Evolutionary conservation across 371 early-diverging fungal genomes (phyloP).

Genomic region (Rhizopus delemar): DNA sequence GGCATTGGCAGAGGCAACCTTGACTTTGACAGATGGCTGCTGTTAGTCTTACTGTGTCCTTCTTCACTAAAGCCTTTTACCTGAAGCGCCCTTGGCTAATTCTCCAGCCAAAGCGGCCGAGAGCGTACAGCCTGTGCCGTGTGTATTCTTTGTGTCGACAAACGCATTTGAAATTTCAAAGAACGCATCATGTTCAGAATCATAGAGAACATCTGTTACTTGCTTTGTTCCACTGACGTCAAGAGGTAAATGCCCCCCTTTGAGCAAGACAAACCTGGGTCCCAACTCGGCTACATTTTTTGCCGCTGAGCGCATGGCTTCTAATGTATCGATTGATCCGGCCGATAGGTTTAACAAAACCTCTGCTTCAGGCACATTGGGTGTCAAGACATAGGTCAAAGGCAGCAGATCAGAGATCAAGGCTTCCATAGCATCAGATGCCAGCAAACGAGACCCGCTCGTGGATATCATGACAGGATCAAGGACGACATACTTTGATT

Average conservation of each 20-base stretch:
- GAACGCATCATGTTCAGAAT: conserved; percentile 35
- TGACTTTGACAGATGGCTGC: conserved; percentile 28
- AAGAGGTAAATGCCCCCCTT: conserved; percentile 81
- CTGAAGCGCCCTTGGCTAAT: conserved; percentile 60
- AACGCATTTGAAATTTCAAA: conserved; percentile 56
- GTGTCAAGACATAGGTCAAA: conserved; percentile 71
- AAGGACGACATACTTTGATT: conserved; percentile 54
- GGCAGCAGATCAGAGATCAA: conserved; percentile 64
- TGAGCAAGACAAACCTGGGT: conserved; percentile 65
- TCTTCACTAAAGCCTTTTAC: conserved; percentile 25
- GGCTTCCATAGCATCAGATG: conserved; percentile 60
- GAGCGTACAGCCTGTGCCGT: conserved; percentile 88
- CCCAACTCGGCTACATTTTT: conserved; percentile 49
- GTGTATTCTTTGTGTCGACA: conserved; percentile 69
- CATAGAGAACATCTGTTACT: conserved; percentile 70
- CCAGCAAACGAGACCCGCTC: conserved; percentile 66
- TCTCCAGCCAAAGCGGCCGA: conserved; percentile 79
- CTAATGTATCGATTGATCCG: conserved; percentile 48
- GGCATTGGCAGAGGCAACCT: conserved; percentile 47
- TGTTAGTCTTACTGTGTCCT: background rate
- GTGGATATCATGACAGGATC: conserved; percentile 91
- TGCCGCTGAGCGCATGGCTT: conserved; percentile 60
- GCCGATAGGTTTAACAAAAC: conserved; percentile 38
- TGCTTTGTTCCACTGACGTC: conserved; percentile 13
- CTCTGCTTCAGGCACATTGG: conserved; percentile 84